phyloP scores from a whole-genome alignment of 495 filamentous ascomycete genomes.

The Aeminium ludgeri region DNA sequence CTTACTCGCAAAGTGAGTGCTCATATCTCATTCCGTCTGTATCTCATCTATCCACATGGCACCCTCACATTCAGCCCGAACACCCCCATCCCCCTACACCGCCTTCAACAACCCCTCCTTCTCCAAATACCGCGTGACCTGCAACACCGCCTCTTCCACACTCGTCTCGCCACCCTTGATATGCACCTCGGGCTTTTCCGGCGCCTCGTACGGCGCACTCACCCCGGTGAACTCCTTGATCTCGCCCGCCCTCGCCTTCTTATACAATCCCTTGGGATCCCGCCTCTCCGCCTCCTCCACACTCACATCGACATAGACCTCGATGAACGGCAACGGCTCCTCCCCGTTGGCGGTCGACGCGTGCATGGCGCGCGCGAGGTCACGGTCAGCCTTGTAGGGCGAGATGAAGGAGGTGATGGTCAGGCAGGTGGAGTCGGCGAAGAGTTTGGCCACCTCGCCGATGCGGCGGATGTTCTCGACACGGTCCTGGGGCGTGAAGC shows the following conservation, averaged over 20 bases:
- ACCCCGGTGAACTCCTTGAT: conserved; percentile 98
- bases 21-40: neutral
- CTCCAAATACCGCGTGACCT: conserved; percentile 69
- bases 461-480: conserved; percentile 96
- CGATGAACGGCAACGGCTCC: conserved; percentile 65
- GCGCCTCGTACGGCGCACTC: conserved; percentile 82
- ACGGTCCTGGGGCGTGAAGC: conserved; percentile 80
- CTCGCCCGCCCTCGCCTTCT: conserved; percentile 80
- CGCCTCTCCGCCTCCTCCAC: conserved; percentile 82
- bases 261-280: conserved; percentile 94
- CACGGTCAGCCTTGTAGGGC: conserved; percentile 72
- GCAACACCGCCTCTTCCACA: conserved; percentile 67
- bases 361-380: conserved; percentile 66
- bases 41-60: neutral
- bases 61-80: neutral
- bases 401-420: conserved; percentile 95
- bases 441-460: conserved; percentile 89
- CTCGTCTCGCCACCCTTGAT: conserved; percentile 59
- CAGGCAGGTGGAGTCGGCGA: conserved; percentile 74
- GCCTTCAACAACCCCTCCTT: conserved; percentile 42
- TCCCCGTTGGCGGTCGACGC: conserved; percentile 35
- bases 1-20: no score
- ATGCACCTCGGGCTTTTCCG: conserved; percentile 68
- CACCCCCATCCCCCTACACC: conserved; percentile 6
- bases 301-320: conserved; percentile 79